Evolutionary conservation across 1,139 yeast genomes (phyloP), one percentile per base, ranked within the genome.

Genomic region (Hansenula lynferdii): DNA sequence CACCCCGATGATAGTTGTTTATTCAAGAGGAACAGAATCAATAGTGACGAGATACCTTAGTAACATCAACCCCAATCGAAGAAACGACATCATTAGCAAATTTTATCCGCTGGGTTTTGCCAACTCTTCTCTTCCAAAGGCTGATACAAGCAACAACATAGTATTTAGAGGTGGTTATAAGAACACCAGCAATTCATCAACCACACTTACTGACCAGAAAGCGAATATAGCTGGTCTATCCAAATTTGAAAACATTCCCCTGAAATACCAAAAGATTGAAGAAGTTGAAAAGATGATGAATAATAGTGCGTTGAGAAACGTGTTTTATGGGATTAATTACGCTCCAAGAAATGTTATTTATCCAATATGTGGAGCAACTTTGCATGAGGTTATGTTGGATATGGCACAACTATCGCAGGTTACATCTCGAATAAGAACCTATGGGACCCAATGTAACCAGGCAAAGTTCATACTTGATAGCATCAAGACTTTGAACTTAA

Each of bases 361-460:
- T 37, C 81, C 83, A 0, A 35, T 51, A 14, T 81, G 87, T 62
- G 80, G 77, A 0, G 61, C 63, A 2, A 62, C 65, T 0, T 56
- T 60, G 38, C 58, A 72, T 38, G 81, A 77, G 4, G 74, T 78
- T 0, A 50, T 74, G 37, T 53, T 72, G 19, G 90, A 83, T 49
- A 49, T 82, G 30, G 77, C 77, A 0, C 55, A 72, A 7, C 45
- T 83, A 15, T 75, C 87, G 0, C 75, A 69, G 30, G 65, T 80
- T 1, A 81, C 90, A 0, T 66, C 69, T 2, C 69, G 77, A 44
- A 56, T 83, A 11, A 65, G 82, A 46, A 69, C 77, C 7, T 79
- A 77, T 50, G 84, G 85, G 1, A 72, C 79, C 45, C 85, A 79
- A 44, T 82, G 90, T 48, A 58, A 69, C 31, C 87, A 80, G 52